Conservation (phyloP, 2,329 filamentous ascomycete genomes). For the Fusarium sp. region DNA sequence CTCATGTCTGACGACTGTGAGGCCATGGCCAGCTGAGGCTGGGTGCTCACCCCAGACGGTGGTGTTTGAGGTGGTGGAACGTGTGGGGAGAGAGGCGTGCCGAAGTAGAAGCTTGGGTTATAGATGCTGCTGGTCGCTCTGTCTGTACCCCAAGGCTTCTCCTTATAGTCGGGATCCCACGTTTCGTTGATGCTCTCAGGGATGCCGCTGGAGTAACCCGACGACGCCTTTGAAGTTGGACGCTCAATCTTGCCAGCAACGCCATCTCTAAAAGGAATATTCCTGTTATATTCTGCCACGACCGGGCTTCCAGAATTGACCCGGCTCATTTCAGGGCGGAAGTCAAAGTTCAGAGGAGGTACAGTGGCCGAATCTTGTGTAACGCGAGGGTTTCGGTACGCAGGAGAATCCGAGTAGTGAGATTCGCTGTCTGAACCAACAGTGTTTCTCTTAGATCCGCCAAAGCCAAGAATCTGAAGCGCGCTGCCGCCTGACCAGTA, state of each 20-base stretch:
- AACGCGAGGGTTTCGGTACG: conserved; percentile 51
- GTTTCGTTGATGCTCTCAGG: conserved; percentile 69
- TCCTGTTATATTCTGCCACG: conserved; percentile 65
- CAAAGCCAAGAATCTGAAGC: conserved; percentile 70
- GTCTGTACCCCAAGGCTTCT: conserved; percentile 59
- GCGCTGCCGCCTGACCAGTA: conserved; percentile 81
- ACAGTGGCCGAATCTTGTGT: conserved; percentile 75
- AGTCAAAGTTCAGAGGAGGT: conserved; percentile 73
- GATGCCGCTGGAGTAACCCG: conserved; percentile 70
- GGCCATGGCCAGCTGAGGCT: conserved; percentile 61
- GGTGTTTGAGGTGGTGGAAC: conserved; percentile 45
- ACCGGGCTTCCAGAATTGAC: conserved; percentile 77
- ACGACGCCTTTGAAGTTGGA: conserved; percentile 59
- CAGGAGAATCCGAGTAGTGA: conserved; percentile 57
- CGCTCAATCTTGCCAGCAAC: conserved; percentile 70
- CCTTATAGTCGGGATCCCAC: conserved; percentile 60
- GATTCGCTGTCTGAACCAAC: conserved; percentile 65
- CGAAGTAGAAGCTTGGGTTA: conserved; percentile 55
- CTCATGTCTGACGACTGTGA: conserved; percentile 74
- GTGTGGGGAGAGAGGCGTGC: conserved; percentile 53
- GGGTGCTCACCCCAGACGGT: conserved; percentile 53
- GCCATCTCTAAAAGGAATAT: conserved; percentile 63
- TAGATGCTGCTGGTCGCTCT: conserved; percentile 64
- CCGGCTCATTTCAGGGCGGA: conserved; percentile 68
- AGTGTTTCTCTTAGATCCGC: conserved; percentile 59